phyloP scores from a whole-genome alignment of 2,329 filamentous ascomycete species.

The Fusarium nurragi region DNA sequence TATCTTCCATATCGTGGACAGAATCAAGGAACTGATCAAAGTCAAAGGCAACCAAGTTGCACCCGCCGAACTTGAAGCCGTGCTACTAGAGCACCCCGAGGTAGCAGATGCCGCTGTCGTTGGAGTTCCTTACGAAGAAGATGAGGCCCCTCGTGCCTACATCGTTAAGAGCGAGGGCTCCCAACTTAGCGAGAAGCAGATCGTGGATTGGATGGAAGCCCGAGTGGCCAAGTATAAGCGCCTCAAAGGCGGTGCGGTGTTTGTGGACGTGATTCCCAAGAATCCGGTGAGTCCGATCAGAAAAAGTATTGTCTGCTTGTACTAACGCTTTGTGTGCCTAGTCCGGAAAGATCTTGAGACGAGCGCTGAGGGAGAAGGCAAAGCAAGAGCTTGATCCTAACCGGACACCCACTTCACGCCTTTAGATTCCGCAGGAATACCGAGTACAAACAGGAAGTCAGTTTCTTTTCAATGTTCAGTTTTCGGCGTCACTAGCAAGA shows the following conservation, averaged over 20 bases:
- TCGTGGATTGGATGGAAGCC: conserved; percentile 64
- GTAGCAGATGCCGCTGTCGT: conserved; percentile 77
- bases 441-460: neutral
- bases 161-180: conserved; percentile 59
- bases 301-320: neutral
- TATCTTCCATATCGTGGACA: conserved; percentile 72
- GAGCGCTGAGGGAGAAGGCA: conserved; percentile 19
- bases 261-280: conserved; percentile 73
- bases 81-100: conserved; percentile 73
- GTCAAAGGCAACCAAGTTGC: conserved; percentile 79
- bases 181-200: conserved; percentile 58
- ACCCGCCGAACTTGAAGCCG: conserved; percentile 78
- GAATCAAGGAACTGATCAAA: conserved; percentile 72
- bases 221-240: conserved; percentile 74
- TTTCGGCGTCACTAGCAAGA: neutral
- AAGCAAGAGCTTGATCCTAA: conserved; percentile 15
- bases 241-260: conserved; percentile 68
- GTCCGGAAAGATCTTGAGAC: conserved; percentile 28
- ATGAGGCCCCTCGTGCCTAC: conserved; percentile 70
- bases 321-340: neutral
- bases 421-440: neutral
- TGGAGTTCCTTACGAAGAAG: conserved; percentile 51
- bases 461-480: neutral
- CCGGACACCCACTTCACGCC: neutral
- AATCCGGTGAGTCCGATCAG: conserved; percentile 58